phyloP scores from a whole-genome alignment of 2,329 filamentous ascomycete genomes.

The Incumbomyces lentus region DNA sequence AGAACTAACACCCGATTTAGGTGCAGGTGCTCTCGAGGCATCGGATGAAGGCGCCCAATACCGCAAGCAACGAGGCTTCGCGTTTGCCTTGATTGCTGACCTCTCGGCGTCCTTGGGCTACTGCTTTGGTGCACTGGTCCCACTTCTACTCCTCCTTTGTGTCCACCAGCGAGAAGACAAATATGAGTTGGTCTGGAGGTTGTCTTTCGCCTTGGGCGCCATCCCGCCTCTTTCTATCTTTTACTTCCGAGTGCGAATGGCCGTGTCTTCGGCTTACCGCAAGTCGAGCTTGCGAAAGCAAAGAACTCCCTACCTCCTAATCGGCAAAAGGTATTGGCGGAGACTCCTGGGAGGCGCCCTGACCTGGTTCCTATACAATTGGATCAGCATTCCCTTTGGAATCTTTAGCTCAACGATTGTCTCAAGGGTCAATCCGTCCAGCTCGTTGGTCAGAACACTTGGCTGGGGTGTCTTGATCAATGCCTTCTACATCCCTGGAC shows the following conservation, averaged over 20 bases:
- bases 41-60: slow-evolving; percentile 39
- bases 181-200: slow-evolving; percentile 32
- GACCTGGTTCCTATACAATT: slow-evolving; percentile 47
- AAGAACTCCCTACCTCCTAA: slow-evolving; percentile 38
- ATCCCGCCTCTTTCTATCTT: slow-evolving; percentile 43
- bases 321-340: slow-evolving; percentile 41
- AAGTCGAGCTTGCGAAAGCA: slow-evolving; percentile 37
- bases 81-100: slow-evolving; percentile 47
- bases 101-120: slow-evolving; percentile 21
- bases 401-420: slow-evolving; percentile 47
- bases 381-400: slow-evolving; percentile 45
- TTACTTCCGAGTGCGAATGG: slow-evolving; percentile 45
- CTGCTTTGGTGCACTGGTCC: slow-evolving; percentile 26
- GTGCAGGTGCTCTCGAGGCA: slow-evolving; percentile 42
- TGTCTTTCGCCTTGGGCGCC: slow-evolving; percentile 37
- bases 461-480: slow-evolving; percentile 32
- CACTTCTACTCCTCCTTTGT: slow-evolving; percentile 40
- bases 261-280: slow-evolving; percentile 40
- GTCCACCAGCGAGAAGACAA: slow-evolving; percentile 26
- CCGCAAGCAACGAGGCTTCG: slow-evolving; percentile 42
- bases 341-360: slow-evolving; percentile 37
- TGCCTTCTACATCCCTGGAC: slow-evolving; percentile 42
- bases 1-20: background rate
- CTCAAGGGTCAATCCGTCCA: slow-evolving; percentile 29
- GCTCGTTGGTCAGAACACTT: slow-evolving; percentile 6